Evolutionary conservation across 2,329 filamentous ascomycete species (phyloP), one percentile per base, ranked within the genome.

Genomic region (Fonsecaea pedrosoi): DNA sequence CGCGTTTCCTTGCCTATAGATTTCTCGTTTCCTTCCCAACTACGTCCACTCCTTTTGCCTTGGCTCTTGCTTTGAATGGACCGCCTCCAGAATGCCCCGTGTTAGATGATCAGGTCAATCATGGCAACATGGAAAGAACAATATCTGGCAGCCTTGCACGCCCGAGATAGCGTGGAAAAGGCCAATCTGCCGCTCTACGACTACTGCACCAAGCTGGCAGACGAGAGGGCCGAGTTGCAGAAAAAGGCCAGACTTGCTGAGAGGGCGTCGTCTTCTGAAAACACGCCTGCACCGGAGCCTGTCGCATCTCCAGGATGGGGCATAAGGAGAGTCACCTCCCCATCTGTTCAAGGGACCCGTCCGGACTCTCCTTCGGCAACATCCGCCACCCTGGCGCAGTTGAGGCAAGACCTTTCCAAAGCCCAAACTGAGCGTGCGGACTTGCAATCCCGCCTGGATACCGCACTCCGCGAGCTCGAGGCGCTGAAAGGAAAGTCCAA

Each of bases 71-170:
- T 34, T 42, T 38, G 15, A 25, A 56, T 12, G 8, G 37, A 34
- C 21, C 35, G 25, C 4, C 13, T 60, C 10, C 42, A 64, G 7
- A 10, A 64, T 65, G 54, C 40, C 38, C n/a, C n/a, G 18, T 21
- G n/a, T 35, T 61, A 59, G 40, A 62, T 71, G 60, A 64, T 50
- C 15, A 18, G 38, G 40, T 34, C 57, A 60, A 67, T 57, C 63
- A 88, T 88, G 86, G 84, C 87, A 70, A 87, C 86, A 82, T 96
- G 94, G 91, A 86, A 89, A 75, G 88, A 91, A 72, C 91, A 96
- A 74, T 97, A 96, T 78, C 83, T 92, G 69, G 83, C 87, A 69
- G 90, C 90, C 71, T 84, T 98, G 71, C 85, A 88, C 72, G 89
- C 90, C 74, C 84, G 88, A 70, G 91, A 92, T 74, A 85, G 88